Conservation (phyloP, 2,329 filamentous ascomycete genomes). For the Fusarium sp. region DNA sequence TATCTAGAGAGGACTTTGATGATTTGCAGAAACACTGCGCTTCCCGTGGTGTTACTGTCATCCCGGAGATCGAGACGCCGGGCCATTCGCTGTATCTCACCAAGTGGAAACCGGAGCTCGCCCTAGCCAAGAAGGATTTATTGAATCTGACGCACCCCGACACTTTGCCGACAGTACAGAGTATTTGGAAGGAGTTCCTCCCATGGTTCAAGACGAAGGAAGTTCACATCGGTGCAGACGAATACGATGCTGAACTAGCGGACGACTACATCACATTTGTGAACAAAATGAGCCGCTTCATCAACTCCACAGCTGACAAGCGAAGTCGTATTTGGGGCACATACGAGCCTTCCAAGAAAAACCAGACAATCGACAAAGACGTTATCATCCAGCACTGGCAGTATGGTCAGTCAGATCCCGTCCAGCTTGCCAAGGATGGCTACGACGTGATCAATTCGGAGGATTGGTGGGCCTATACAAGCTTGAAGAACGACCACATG, state of each 20-base stretch:
- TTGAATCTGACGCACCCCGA: constrained; percentile 8
- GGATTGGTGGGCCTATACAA: constrained; percentile 34
- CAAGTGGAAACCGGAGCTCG: constrained; percentile 26
- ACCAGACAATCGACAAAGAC: constrained; percentile 8
- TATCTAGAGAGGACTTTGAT: constrained; percentile 3
- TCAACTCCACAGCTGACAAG: constrained; percentile 12
- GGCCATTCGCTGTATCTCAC: constrained; percentile 24
- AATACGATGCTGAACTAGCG: constrained; percentile 22
- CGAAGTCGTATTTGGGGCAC: constrained; percentile 29
- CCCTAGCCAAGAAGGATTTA: constrained; percentile 13
- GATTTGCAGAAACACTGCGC: constrained; percentile 16
- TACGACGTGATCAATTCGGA: constrained; percentile 26
- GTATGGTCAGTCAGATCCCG: constrained; percentile 23
- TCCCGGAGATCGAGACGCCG: constrained; percentile 16
- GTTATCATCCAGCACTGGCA: constrained; percentile 31
- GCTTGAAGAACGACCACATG: constrained; percentile 30
- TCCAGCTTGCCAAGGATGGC: constrained; percentile 12
- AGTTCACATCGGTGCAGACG: constrained; percentile 22
- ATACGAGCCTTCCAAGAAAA: constrained; percentile 13
- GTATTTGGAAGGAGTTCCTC: constrained; percentile 18
- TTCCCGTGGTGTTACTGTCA: constrained; percentile 9
- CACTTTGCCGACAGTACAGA: constrained; percentile 14
- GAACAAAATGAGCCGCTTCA: constrained; percentile 26
- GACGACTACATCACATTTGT: constrained; percentile 31
- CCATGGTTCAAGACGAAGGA: constrained; percentile 23